phyloP scores from a whole-genome alignment of 2,329 filamentous ascomycete species.

The Pseudogymnoascus sp. region DNA sequence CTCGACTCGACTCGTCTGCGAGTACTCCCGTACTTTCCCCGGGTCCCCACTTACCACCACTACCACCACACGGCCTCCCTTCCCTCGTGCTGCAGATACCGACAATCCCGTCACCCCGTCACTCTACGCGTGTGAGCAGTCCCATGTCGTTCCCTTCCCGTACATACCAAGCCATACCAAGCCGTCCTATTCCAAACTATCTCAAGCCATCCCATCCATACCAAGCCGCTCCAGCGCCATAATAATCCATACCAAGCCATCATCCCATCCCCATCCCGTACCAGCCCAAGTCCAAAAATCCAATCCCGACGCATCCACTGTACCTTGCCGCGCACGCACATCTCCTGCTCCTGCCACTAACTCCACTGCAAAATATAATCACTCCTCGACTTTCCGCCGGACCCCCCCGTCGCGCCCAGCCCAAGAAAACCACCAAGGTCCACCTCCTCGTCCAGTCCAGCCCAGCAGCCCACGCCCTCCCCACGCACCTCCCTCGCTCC shows the following conservation, averaged over 20 bases:
- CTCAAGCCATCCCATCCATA: background rate
- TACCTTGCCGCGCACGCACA: background rate
- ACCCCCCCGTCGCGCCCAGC: background rate
- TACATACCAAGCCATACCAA: background rate
- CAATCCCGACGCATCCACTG: background rate
- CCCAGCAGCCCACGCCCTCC: background rate
- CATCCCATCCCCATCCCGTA: too few relatives aligned
- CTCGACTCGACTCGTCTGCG: too few relatives aligned
- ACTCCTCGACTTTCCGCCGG: background rate
- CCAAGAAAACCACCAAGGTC: background rate
- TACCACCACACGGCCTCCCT: too few relatives aligned
- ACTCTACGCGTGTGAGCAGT: background rate
- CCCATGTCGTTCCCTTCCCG: background rate
- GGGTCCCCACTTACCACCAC: background rate
- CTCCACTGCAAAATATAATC: background rate
- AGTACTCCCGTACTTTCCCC: background rate
- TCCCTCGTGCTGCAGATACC: background rate
- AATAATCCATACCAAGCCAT: too few relatives aligned
- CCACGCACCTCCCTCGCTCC: background rate
- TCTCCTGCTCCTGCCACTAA: background rate
- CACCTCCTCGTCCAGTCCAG: background rate
- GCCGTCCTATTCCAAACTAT: background rate
- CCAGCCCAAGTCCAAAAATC: background rate
- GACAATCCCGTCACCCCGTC: background rate
- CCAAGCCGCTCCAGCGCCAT: too few relatives aligned